phyloP scores from a whole-genome alignment of 2,329 filamentous ascomycete species.

The Colletotrichum liriopes region DNA sequence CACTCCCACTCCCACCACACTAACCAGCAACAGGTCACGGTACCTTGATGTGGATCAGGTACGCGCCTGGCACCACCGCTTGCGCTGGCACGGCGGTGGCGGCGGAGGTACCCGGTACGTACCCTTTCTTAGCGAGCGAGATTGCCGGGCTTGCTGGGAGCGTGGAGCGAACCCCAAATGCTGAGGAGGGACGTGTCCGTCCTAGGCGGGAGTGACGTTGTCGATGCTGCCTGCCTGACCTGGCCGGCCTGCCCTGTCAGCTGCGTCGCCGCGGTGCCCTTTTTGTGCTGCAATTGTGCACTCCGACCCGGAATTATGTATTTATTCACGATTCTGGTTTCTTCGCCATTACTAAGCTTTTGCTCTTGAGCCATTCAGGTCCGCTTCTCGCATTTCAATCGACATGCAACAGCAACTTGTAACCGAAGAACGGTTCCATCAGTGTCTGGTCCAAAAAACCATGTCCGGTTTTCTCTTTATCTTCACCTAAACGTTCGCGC shows the following conservation, averaged over 20 bases:
- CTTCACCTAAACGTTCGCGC: too few relatives aligned
- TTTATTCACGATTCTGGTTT: neutral
- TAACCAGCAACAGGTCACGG: constrained; percentile 25
- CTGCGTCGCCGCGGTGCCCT: neutral
- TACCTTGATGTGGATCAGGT: constrained; percentile 15
- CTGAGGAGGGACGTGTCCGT: constrained; percentile 29
- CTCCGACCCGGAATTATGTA: constrained; percentile 29
- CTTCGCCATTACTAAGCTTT: neutral
- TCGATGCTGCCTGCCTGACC: constrained; percentile 52
- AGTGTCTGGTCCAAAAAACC: neutral
- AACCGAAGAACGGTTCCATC: neutral
- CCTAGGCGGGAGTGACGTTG: constrained; percentile 51
- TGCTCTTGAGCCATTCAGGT: neutral
- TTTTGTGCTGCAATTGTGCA: constrained; percentile 25
- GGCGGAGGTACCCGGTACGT: constrained; percentile 45
- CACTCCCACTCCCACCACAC: constrained; percentile 6
- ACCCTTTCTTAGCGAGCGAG: constrained; percentile 28
- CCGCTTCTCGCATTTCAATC: neutral
- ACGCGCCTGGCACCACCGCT: neutral
- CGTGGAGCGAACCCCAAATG: constrained; percentile 25
- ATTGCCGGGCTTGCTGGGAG: constrained; percentile 37
- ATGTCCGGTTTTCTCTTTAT: neutral
- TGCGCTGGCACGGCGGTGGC: neutral
- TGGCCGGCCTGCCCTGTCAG: neutral
- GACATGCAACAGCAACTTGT: neutral